Conservation (phyloP, 192 early-diverging fungal species). For the Mortierella hygrophila region DNA sequence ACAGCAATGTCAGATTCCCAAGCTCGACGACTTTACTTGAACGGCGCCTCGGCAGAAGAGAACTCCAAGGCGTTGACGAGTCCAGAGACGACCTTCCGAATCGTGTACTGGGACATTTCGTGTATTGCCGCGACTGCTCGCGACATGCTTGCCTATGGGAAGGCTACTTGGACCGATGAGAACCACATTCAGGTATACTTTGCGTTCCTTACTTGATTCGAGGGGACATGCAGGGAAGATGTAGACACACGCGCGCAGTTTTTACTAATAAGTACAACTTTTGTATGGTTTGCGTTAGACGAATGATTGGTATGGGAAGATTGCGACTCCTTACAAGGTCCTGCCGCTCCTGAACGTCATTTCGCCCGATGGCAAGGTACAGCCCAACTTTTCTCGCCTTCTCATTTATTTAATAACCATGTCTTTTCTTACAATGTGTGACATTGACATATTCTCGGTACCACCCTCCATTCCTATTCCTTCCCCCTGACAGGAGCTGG, state of each 20-base stretch:
- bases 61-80: conserved; percentile 12
- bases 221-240: no score
- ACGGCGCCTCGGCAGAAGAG: conserved; percentile 19
- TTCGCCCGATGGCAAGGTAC: conserved; percentile 1
- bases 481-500: not conserved
- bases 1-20: not conserved
- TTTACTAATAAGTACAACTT: not conserved
- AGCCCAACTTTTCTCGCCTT: not conserved
- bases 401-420: not conserved
- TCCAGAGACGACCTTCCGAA: conserved; percentile 8
- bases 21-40: not conserved
- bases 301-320: not conserved
- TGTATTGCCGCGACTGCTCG: conserved; percentile 23
- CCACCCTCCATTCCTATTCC: not conserved
- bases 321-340: not conserved
- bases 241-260: no score
- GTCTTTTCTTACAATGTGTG: not conserved
- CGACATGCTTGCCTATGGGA: conserved; percentile 42
- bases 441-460: not conserved
- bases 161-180: conserved; percentile 31
- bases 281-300: not conserved
- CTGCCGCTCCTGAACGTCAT: conserved; percentile 11
- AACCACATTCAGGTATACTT: not conserved
- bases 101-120: conserved; percentile 30
- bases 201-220: not conserved